phyloP scores from a whole-genome alignment of 2,329 filamentous ascomycete species.

The Xylariaceae sp. region DNA sequence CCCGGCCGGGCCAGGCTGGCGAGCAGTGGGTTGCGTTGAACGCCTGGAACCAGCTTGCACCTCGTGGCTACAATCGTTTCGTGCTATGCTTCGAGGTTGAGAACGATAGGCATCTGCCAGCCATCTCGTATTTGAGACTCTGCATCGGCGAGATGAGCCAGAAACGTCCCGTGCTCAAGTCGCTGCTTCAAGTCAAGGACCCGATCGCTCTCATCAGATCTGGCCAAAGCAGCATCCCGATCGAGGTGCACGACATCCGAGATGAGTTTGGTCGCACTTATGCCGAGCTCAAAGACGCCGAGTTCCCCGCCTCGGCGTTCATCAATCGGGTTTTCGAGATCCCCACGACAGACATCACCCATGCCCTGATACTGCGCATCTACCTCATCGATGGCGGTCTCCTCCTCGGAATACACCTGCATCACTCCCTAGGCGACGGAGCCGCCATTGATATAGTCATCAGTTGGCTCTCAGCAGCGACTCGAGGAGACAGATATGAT shows the following conservation, averaged over 20 bases:
- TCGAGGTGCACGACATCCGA: conserved; percentile 2
- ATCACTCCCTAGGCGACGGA: conserved; percentile 8
- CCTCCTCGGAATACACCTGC: conserved; percentile 9
- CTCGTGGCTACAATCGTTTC: conserved; percentile 9
- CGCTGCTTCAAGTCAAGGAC: conserved; percentile 3
- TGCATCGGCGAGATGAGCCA: background rate
- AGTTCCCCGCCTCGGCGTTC: conserved; percentile 4
- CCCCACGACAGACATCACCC: background rate
- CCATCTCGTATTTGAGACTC: background rate
- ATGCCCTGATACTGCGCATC: conserved; percentile 7
- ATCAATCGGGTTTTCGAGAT: conserved; percentile 1
- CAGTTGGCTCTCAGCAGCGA: conserved; percentile 9
- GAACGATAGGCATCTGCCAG: background rate
- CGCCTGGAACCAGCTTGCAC: conserved; percentile 5
- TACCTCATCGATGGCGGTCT: conserved; percentile 7
- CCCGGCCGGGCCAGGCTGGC: background rate
- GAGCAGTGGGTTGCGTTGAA: conserved; percentile 4
- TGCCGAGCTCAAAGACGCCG: background rate
- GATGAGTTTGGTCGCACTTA: background rate
- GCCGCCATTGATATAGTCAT: conserved; percentile 1
- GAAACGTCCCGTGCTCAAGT: conserved; percentile 2
- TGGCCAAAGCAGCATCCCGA: background rate
- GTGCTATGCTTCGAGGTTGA: conserved; percentile 8
- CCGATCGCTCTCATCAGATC: conserved; percentile 1
- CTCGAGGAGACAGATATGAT: conserved; percentile 1